These are phyloP conservation scores for Polysphondylium violaceum DNA, from an alignment of 78 protist species.

Conservation along the genomic window DNA sequence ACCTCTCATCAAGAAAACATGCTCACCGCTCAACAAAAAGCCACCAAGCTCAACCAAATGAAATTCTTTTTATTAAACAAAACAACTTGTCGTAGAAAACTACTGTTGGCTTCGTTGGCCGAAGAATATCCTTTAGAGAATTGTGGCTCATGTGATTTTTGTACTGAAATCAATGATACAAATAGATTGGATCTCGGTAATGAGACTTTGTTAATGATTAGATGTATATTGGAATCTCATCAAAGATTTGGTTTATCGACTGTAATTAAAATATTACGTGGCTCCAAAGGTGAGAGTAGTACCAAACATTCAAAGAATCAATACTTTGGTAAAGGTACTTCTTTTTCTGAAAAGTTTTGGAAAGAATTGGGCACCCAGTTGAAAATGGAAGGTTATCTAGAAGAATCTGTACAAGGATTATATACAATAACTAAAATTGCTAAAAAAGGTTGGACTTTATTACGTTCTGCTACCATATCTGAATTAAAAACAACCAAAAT, in stretches of 20 bases:
- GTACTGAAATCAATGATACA: neutral
- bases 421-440: conserved; percentile 5
- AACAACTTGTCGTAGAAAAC: conserved; percentile 11
- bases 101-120: neutral
- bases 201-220: neutral
- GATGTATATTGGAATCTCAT: neutral
- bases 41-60: neutral
- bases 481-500: too few species aligned
- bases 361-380: conserved; percentile 5
- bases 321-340: conserved; percentile 19
- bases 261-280: conserved; percentile 15
- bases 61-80: conserved; percentile 1
- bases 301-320: neutral
- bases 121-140: neutral
- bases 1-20: neutral
- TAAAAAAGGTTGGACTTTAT: conserved; percentile 29
- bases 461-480: neutral
- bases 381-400: neutral
- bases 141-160: conserved; percentile 52
- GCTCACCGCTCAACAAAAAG: neutral
- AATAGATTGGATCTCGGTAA: neutral
- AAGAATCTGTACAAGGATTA: neutral
- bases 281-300: neutral
- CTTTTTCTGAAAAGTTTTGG: conserved; percentile 27
- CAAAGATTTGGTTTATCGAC: neutral